phyloP scores from a whole-genome alignment of 75 land plant genomes.

The Chamaecyparis obtusa region DNA sequence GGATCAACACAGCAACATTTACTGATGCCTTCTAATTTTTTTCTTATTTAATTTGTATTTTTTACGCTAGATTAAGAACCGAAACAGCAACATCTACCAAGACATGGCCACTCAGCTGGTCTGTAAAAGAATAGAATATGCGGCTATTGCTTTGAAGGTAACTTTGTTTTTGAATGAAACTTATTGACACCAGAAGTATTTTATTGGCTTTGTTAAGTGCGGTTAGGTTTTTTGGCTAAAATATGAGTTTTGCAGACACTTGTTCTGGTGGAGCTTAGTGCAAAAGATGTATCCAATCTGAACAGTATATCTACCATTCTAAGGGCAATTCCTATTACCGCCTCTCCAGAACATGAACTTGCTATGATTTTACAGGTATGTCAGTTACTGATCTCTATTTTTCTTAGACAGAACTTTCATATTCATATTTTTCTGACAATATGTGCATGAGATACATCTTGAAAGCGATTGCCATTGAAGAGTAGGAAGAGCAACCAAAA shows the following conservation, averaged over 20 bases:
- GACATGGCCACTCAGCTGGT: slow-evolving; percentile 37
- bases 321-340: slow-evolving; percentile 17
- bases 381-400: not conserved
- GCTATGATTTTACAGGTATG: slow-evolving; percentile 37
- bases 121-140: slow-evolving; percentile 30
- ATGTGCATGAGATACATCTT: not conserved
- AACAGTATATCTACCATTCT: slow-evolving; percentile 31
- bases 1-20: not conserved
- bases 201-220: not conserved
- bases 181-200: not conserved
- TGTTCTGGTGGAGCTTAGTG: slow-evolving; percentile 26
- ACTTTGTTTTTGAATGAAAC: not conserved
- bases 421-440: not conserved
- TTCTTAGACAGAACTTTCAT: not conserved
- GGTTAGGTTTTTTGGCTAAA: not conserved
- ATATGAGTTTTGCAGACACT: slow-evolving; percentile 29
- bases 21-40: not conserved
- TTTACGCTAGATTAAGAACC: slow-evolving; percentile 21
- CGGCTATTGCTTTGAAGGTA: slow-evolving; percentile 40
- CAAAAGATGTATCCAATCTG: slow-evolving; percentile 24
- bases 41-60: not conserved
- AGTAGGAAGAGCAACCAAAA: not conserved
- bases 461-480: not conserved
- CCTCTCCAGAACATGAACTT: slow-evolving; percentile 38
- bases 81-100: slow-evolving; percentile 13